A percentile compares a stretch with the other conserved stretches of the same genome.
phyloP scores from a whole-genome alignment of 1,139 yeast species.

The Blastobotrys raffinosifermentans region DNA sequence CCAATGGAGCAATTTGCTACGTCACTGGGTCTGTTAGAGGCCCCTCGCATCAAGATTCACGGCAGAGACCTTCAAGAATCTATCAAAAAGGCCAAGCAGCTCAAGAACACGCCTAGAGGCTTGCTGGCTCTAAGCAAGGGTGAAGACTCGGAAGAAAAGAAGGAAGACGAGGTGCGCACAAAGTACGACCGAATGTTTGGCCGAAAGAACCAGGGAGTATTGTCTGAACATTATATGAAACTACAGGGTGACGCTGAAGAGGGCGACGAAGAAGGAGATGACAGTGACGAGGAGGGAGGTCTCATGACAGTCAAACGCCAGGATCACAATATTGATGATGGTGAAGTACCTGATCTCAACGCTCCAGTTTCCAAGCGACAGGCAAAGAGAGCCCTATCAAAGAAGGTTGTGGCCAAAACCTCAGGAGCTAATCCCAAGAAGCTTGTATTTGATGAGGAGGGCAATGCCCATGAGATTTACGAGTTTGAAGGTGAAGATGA shows the following conservation, averaged over 20 bases:
- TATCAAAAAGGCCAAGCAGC: slow-evolving; percentile 54
- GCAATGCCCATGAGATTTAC: slow-evolving; percentile 80
- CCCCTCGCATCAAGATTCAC: slow-evolving; percentile 81
- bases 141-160: slow-evolving; percentile 55
- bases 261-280: slow-evolving; percentile 22
- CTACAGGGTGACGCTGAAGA: slow-evolving; percentile 31
- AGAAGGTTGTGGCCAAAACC: slow-evolving; percentile 59
- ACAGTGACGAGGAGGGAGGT: slow-evolving; percentile 61
- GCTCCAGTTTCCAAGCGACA: slow-evolving; percentile 75
- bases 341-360: slow-evolving; percentile 54
- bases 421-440: slow-evolving; percentile 62
- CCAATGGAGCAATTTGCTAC: slow-evolving; percentile 82
- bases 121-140: slow-evolving; percentile 52
- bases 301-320: slow-evolving; percentile 74
- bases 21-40: slow-evolving; percentile 91
- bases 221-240: slow-evolving; percentile 80
- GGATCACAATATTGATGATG: slow-evolving; percentile 64
- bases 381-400: slow-evolving; percentile 82
- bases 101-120: slow-evolving; percentile 77
- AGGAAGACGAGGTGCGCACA: slow-evolving; percentile 51
- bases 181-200: slow-evolving; percentile 96
- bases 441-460: slow-evolving; percentile 88
- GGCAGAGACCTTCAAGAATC: slow-evolving; percentile 41
- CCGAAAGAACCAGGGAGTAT: slow-evolving; percentile 85
- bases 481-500: slow-evolving; percentile 89